Evolutionary conservation across 768 basidiomycete species (phyloP).

Genomic region (Fomitopsis serialis): DNA sequence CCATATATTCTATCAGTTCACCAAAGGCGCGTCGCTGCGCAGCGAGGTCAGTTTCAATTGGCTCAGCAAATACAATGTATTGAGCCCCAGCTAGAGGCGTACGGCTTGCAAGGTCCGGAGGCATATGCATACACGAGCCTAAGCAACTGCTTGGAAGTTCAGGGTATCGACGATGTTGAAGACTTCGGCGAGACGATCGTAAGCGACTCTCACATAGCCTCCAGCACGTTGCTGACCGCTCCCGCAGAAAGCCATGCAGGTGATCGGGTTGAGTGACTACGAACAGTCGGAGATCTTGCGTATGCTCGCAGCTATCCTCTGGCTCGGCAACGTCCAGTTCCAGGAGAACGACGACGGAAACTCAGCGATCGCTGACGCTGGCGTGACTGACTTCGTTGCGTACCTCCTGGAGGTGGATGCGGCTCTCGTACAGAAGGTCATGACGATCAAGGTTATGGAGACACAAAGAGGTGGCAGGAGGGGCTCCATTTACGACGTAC

Average conservation of each 20-base stretch:
- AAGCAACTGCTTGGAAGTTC: slow-evolving; percentile 89
- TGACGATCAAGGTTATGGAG: slow-evolving; percentile 85
- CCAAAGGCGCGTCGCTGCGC: slow-evolving; percentile 89
- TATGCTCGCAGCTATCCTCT: slow-evolving; percentile 86
- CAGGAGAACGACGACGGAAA: slow-evolving; percentile 87
- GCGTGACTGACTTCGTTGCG: slow-evolving; percentile 91
- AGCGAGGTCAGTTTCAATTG: slow-evolving; percentile 58
- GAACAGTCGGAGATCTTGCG: slow-evolving; percentile 94
- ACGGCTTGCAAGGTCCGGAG: slow-evolving; percentile 94
- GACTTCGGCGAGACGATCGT: slow-evolving; percentile 91
- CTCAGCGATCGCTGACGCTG: slow-evolving; percentile 69
- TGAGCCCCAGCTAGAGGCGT: slow-evolving; percentile 55
- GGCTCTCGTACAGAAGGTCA: slow-evolving; percentile 75
- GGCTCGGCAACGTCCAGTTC: slow-evolving; percentile 96
- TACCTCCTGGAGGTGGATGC: slow-evolving; percentile 90
- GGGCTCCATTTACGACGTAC: slow-evolving; percentile 97
- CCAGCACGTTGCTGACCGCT: slow-evolving; percentile 1
- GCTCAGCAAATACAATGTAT: background rate
- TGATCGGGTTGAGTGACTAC: slow-evolving; percentile 77
- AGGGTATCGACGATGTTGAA: slow-evolving; percentile 81
- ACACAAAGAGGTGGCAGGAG: slow-evolving; percentile 88
- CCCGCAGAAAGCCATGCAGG: slow-evolving; percentile 82
- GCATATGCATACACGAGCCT: slow-evolving; percentile 90
- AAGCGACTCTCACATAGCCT: slow-evolving; percentile 22
- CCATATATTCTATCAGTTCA: slow-evolving; percentile 99